Evolutionary conservation across 2,329 filamentous ascomycete genomes (phyloP), one percentile per base, ranked within the genome.

Genomic region (Fusarium incarnatum): DNA sequence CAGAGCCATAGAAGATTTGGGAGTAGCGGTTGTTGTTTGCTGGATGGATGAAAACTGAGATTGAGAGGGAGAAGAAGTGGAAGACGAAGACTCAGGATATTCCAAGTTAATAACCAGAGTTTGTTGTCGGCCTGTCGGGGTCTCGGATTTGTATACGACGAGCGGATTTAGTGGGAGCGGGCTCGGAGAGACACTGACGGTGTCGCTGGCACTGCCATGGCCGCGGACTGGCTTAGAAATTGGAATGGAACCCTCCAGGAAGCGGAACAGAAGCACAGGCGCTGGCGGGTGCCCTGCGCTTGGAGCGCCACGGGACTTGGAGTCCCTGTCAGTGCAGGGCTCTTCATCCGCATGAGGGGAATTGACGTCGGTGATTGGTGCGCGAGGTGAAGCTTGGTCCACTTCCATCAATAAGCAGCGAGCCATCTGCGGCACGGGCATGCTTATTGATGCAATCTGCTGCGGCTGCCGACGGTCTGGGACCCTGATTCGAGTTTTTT

Each of bases 1-100:
- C 57, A 76, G 58, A 74, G 73, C 72, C 73, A 75, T 75, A 41
- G 70, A 55, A 70, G 57, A 52, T 50, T 57, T 61, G 16, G 12
- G 15, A 22, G 25, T 23, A 23, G 44, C 23, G 56, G 32, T 37
- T 28, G 52, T 37, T 64, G 46, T 46, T 62, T 60, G 62, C 64
- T 59, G 32, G n/a, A 28, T 34, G 20, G 44, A 58, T 59, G 55
- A 57, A 45, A 13, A 53, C 23, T 53, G 61, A 60, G 48, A 47
- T 25, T 30, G 42, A 56, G 58, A 34, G 15, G 54, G 23, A 54
- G 52, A 34, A 22, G 46, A 16, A 28, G 20, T 20, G 65, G 65
- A 37, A 47, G 48, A 56, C 12, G 52, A 40, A n/a, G 8, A 22
- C 22, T 52, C 48, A 53, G 49, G 49, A 28, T 53, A 42, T 53